Evolutionary conservation across 805 yeast species (phyloP).

Genomic region (Saccharomycodes ludwigii): DNA sequence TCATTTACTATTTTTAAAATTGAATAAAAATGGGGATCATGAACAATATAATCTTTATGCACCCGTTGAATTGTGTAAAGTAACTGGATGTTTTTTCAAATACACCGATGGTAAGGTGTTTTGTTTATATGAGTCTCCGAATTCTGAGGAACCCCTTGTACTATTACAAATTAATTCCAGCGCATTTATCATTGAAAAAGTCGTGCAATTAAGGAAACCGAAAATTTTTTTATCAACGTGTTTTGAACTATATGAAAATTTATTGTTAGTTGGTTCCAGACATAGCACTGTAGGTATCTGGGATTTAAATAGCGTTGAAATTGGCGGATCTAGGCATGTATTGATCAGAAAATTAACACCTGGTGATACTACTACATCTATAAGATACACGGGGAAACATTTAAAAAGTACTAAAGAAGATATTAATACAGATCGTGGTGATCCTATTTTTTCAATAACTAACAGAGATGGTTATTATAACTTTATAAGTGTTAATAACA

Average conservation of each 20-base stretch:
- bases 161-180: constrained; percentile 26
- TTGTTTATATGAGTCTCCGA: constrained; percentile 53
- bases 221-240: constrained; percentile 48
- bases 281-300: constrained; percentile 54
- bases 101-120: too few species aligned
- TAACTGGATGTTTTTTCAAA: too few species aligned
- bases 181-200: constrained; percentile 17
- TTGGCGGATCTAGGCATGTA: not conserved
- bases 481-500: constrained; percentile 24
- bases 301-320: constrained; percentile 21
- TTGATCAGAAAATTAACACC: constrained; percentile 36
- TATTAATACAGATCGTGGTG: constrained; percentile 8
- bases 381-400: constrained; percentile 25
- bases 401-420: too few species aligned
- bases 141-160: constrained; percentile 42
- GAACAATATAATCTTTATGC: constrained; percentile 9
- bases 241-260: constrained; percentile 30
- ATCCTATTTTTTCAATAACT: constrained; percentile 32
- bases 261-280: constrained; percentile 58
- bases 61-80: constrained; percentile 10
- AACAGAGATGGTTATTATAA: constrained; percentile 58
- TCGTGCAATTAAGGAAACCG: constrained; percentile 25
- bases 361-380: constrained; percentile 60
- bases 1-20: constrained; percentile 30
- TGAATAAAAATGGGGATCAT: constrained; percentile 27